These are phyloP conservation scores for Closterium sp. DNA, from an alignment of 139 green algal species.

Conservation along the genomic window DNA sequence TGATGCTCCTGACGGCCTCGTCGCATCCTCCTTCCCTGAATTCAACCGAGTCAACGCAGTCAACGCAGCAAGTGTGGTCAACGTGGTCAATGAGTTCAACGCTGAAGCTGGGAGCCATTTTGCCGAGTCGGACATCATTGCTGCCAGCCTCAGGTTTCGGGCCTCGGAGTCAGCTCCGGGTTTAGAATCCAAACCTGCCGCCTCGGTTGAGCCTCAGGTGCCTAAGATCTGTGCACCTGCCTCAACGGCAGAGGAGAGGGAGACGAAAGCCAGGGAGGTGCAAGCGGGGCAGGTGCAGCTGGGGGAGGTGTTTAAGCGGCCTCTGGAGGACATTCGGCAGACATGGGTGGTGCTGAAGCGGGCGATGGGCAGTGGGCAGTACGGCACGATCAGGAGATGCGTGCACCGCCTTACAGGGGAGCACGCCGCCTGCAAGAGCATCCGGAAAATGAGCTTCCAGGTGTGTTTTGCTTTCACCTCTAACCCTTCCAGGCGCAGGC, in stretches of 20 bases:
- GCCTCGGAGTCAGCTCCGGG: background rate
- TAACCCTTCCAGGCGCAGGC: no score
- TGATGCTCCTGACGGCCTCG: background rate
- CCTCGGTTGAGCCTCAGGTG: background rate
- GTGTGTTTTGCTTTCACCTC: background rate
- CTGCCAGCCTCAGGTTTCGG: background rate
- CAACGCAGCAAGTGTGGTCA: background rate
- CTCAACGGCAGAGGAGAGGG: background rate
- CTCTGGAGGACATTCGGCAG: no score
- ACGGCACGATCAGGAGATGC: background rate
- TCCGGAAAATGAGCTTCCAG: background rate
- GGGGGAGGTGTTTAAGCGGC: background rate
- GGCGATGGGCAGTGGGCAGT: background rate
- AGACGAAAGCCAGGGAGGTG: no score
- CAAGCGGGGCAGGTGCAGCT: background rate
- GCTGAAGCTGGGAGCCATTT: no score
- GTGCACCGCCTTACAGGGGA: background rate
- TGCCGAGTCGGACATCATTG: no score
- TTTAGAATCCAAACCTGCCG: background rate
- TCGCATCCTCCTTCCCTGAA: background rate
- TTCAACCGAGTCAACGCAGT: background rate
- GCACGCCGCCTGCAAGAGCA: background rate
- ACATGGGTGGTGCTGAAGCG: background rate
- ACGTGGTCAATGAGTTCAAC: background rate
- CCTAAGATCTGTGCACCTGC: background rate